These are phyloP conservation scores for Boletus speciosus DNA, from an alignment of 768 basidiomycete genomes.

Conservation along the genomic window DNA sequence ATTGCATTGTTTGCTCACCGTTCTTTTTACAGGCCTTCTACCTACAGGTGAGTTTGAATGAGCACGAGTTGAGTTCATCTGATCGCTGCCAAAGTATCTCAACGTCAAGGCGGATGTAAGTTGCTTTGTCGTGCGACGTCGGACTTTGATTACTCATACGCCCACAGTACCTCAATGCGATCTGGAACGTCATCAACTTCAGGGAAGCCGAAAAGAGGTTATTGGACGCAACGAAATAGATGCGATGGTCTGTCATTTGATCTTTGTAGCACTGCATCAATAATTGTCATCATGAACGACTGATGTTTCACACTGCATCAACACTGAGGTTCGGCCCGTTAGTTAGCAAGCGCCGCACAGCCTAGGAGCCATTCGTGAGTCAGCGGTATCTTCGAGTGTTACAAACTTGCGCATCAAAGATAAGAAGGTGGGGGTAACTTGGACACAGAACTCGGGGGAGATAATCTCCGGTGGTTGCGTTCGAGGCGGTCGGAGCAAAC, in stretches of 20 bases:
- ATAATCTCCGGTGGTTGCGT: background rate
- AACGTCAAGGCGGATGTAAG: constrained; percentile 93
- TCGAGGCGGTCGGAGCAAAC: background rate
- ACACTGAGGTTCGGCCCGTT: background rate
- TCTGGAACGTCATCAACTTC: constrained; percentile 97
- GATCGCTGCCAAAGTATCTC: constrained; percentile 55
- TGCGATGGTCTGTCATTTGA: background rate
- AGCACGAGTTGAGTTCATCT: background rate
- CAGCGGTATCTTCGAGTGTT: background rate
- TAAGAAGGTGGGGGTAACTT: background rate
- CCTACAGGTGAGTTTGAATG: constrained; percentile 26
- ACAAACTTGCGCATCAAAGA: background rate
- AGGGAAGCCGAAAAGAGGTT: constrained; percentile 76
- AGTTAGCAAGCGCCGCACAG: background rate
- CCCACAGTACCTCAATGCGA: constrained; percentile 82
- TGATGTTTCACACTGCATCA: background rate
- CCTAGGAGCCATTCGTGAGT: background rate
- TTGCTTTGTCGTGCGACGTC: constrained; percentile 10
- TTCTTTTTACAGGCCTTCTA: constrained; percentile 59
- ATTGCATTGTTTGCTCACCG: background rate
- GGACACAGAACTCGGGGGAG: no score
- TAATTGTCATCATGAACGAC: background rate
- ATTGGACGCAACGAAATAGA: constrained; percentile 36
- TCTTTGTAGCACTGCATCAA: constrained; percentile 4
- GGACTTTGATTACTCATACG: constrained; percentile 3